Base-by-base conservation (phyloP, 1,139 yeast species). In the Kluyveromyces marxianus region DNA sequence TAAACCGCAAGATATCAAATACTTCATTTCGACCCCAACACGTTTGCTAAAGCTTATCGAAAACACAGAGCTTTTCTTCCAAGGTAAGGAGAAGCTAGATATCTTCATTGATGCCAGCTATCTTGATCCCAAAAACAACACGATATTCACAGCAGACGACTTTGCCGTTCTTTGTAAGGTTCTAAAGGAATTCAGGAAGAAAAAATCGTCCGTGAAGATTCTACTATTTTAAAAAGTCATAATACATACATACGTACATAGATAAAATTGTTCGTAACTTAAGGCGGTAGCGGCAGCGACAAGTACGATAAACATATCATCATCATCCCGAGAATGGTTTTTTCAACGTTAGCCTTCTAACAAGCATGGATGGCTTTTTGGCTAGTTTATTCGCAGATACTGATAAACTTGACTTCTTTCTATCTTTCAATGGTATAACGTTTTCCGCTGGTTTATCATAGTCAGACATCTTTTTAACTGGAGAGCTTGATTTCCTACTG, bases 11-110 rank as follows among this genome's bases (percentile, higher is more conserved):
- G 1, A 14, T 14, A 14, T 59, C 2, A 60, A 55, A 42, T 61
- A 58, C 44, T 68, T 81, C 41, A 74, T 83, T 48, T 74, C 81
- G 41, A 81, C 87, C 0, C 82, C 87, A 3, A 79, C 77, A 2
- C 69, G 88, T 54, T 62, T 81, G 48, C 62, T 65, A 14, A 79
- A 78, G 54, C 69, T 81, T 0, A 59, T 80, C 39, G 68, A 69
- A 14, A 69, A 71, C 7, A 65, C 69, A 31, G 72, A 67, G n/a
- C 47, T 60, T 1, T 57, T 69, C n/a, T 67, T 80, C 49, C 65
- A 66, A 35, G 68, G 68, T 34, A 69, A 70, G 4, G 83, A 80
- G 45, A 70, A 81, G 47, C 71, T 77, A 47, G 79, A 79, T 44
- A 66, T 81, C 8, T 69, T 81, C 35, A 63, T 80, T 43, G 88